Evolutionary conservation across 495 filamentous ascomycete genomes (phyloP).

Genomic region (Neurospora pannonica): DNA sequence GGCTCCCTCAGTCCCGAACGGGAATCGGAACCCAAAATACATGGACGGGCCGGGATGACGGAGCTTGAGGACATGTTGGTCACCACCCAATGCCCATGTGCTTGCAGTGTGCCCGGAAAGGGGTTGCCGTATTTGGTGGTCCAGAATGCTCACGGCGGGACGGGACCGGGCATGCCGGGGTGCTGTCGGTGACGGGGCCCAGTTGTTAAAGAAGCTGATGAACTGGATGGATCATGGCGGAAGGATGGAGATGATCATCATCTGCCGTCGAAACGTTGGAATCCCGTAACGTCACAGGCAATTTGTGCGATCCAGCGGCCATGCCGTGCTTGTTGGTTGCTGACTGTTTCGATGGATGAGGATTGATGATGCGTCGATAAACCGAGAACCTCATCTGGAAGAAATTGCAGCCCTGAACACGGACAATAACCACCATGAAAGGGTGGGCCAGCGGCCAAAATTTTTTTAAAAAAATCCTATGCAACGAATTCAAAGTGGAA

Average conservation of each 20-base stretch:
- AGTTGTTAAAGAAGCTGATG: background rate
- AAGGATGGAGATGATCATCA: background rate
- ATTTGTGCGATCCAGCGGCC: background rate
- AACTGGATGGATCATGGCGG: background rate
- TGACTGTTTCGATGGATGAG: background rate
- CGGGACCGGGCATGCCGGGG: background rate
- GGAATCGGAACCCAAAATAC: background rate
- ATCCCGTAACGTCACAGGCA: background rate
- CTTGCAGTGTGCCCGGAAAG: background rate
- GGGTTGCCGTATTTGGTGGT: background rate
- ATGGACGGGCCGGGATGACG: background rate
- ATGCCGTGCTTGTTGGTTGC: background rate
- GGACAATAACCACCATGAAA: background rate
- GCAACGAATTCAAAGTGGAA: background rate
- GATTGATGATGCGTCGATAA: background rate
- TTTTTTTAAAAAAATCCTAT: background rate
- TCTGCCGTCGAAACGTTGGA: background rate
- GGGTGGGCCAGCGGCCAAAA: conserved; percentile 7
- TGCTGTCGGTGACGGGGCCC: background rate
- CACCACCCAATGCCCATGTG: background rate
- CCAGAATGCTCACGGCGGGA: background rate
- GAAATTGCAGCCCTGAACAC: conserved; percentile 5
- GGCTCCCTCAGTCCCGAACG: background rate
- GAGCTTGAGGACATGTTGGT: background rate
- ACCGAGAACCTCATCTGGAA: conserved; percentile 1